Evolutionary conservation across 1,284 basidiomycete species (phyloP), one percentile per base, ranked within the genome.

Genomic region (Bjerkandera adusta): DNA sequence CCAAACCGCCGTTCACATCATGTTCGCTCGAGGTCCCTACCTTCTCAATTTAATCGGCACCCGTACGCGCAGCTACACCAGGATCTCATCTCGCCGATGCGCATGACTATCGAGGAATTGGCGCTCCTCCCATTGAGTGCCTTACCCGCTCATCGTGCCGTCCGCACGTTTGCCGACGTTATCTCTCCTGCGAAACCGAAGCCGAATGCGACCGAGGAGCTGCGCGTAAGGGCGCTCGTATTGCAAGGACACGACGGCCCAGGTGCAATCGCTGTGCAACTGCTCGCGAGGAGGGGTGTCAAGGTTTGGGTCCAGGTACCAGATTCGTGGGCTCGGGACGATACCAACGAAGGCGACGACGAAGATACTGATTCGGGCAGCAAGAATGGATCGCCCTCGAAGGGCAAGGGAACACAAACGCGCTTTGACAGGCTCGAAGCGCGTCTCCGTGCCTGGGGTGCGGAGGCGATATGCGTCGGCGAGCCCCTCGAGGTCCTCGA

Each of bases 51-150:
- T 24, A 47, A 47, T 26, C 44, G 34, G n/a, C 51, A 26, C 55
- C 59, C 15, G 36, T 54, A 12, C 50, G 50, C 26, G 36, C 34
- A 56, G 29, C 46, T 48, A 1, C 48, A 54, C 7, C 47, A 51
- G 10, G 32, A 51, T 12, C 49, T 51, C 22, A 27, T 52, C 6
- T 53, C 57, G 1, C 56, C 55, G 1, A 33, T 51, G 21, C 49
- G 54, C 3, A 56, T 88, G 27, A 76, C 79, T 1, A 62, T 92
- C n/a, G 83, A 89, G 53, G 87, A 93, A 61, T 77, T 92, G 12
- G 83, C 90, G 1, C 74, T 91, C 8, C 71, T 94, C 0, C 87
- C 92, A 1, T 64, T 90, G 0, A 80, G 80, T 44, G 91, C 86
- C 10, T 70, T 95, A 20, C 75, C 84, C 11, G 87, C 89, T 0